These are phyloP conservation scores for Aspergillus egyptiacus DNA, from an alignment of 495 filamentous ascomycete species.

Conservation along the genomic window DNA sequence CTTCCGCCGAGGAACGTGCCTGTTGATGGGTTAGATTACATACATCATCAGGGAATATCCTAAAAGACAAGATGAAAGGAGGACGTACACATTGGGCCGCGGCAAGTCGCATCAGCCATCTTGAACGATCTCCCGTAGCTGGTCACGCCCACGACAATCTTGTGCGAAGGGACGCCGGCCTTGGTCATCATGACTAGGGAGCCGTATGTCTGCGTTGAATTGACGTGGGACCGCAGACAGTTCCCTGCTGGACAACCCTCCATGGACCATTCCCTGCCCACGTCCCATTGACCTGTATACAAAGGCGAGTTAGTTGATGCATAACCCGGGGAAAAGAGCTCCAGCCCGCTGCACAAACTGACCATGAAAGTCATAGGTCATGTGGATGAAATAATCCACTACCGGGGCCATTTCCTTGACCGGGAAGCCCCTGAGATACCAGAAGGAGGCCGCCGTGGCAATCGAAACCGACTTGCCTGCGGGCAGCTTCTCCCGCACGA, in stretches of 20 bases:
- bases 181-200: constrained; percentile 33
- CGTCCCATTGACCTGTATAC: constrained; percentile 23
- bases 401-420: not conserved
- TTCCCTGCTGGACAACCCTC: constrained; percentile 32
- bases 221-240: constrained; percentile 33
- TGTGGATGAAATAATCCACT: constrained; percentile 16
- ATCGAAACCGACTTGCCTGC: constrained; percentile 10
- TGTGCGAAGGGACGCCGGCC: constrained; percentile 36
- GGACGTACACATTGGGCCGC: constrained; percentile 1
- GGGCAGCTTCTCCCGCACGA: not conserved
- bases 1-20: not conserved
- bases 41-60: no score
- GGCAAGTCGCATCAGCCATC: constrained; percentile 8
- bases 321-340: not conserved
- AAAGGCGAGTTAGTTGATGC: not conserved
- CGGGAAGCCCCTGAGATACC: constrained; percentile 21
- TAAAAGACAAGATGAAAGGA: not conserved
- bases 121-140: constrained; percentile 23
- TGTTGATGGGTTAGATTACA: not conserved
- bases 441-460: constrained; percentile 23
- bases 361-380: constrained; percentile 35
- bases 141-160: constrained; percentile 34
- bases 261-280: constrained; percentile 16
- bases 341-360: constrained; percentile 9
- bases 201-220: not conserved